Evolutionary conservation across 805 yeast species (phyloP).

Genomic region (Yarrowia yakushimensis): DNA sequence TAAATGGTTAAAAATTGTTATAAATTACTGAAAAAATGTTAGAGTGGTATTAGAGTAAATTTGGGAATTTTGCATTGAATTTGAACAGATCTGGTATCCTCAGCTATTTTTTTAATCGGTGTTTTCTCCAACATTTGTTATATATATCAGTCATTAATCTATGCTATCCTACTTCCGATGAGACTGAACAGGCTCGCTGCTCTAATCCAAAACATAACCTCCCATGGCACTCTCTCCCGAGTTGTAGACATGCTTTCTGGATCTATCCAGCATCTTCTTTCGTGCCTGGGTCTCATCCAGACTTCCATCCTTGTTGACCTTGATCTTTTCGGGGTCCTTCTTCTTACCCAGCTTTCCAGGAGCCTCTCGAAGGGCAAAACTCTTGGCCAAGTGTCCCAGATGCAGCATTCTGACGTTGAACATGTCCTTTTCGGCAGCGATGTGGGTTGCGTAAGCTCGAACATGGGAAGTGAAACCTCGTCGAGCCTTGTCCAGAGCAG

Average conservation of each 20-base stretch:
- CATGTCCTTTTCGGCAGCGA: constrained; percentile 68
- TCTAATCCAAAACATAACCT: background rate
- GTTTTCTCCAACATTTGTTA: too few species aligned
- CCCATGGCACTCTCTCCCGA: constrained; percentile 18
- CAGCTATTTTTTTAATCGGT: too few species aligned
- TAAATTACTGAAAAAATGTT: too few species aligned
- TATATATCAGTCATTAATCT: too few species aligned
- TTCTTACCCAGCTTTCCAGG: constrained; percentile 69
- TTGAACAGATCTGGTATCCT: too few species aligned
- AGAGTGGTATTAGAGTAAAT: too few species aligned
- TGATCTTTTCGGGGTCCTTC: constrained; percentile 20
- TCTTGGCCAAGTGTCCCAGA: constrained; percentile 92
- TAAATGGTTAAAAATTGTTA: too few species aligned
- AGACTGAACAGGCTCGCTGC: background rate
- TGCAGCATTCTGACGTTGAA: constrained; percentile 83
- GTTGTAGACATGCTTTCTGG: constrained; percentile 3
- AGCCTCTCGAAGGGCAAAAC: constrained; percentile 91
- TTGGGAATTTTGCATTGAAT: too few species aligned
- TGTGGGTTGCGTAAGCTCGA: constrained; percentile 94
- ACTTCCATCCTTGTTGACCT: constrained; percentile 19
- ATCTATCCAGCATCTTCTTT: constrained; percentile 5
- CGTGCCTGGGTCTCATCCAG: constrained; percentile 17
- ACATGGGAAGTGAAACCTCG: constrained; percentile 85
- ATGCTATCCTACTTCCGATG: background rate
- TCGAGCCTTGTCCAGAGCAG: constrained; percentile 61